Base-by-base conservation (phyloP, 2,329 filamentous ascomycete species). In the Eutypa lata region DNA sequence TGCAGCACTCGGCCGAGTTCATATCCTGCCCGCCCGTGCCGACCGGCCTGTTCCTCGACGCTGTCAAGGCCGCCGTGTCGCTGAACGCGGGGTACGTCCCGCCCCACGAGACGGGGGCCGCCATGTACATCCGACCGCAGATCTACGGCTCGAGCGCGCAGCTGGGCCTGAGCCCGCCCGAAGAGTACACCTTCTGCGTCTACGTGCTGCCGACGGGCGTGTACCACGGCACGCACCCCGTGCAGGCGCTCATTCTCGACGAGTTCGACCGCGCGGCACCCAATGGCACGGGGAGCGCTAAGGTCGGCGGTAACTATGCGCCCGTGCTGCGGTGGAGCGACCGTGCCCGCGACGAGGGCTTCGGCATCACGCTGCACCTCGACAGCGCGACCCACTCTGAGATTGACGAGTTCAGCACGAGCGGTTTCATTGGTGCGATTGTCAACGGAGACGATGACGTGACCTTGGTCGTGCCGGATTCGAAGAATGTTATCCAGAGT, bases 361-460 rank as follows among this genome's bases (percentile, higher is more conserved):
- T 83, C 66, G 92, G 90, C n/a, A 97, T 97, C 66, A 97, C 93
- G 2, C 78, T 97, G 65, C 93, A 97, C 70, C 76, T 97, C 51
- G 94, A 97, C 73, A 94, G 89, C 69, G 86, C 86, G 65, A 89
- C 83, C 10, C 83, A 92, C 62, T 87, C 84, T 54, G 91, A 95
- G 69, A 83, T 99, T 57, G 93, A 99, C 66, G 93, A 99, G 78
- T 99, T 97, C 69, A 94, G 89, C 61, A 97, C 94, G 0, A 92
- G 88, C 57, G 93, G 91, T 1, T 97, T 99, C 71, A 88, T 97
- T 58, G 94, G 91, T 3, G 88, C 90, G 6, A 78, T 81, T 60
- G 79, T 80, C 51, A 76, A 84, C 43, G 82, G 79, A 26, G 74
- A 76, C 5, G 74, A 76, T 4, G 72, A 81, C 28, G 76, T 88